These are phyloP conservation scores for Sextonia rubra DNA, from an alignment of 164 flowering plant species.

Conservation along the genomic window DNA sequence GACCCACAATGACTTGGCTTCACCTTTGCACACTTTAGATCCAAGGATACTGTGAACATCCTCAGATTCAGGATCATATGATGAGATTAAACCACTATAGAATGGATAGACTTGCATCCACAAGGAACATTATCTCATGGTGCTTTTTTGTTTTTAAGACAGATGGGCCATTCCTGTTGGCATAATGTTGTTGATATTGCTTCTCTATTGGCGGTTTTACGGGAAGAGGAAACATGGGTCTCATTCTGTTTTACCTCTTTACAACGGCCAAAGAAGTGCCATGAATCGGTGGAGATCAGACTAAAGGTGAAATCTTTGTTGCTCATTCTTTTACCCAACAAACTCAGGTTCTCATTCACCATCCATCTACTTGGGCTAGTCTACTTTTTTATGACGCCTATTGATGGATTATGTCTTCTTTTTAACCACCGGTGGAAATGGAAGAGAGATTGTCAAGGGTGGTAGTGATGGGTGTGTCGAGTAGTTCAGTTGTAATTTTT, in stretches of 20 bases:
- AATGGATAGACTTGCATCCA: no score
- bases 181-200: constrained; percentile 33
- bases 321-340: background rate
- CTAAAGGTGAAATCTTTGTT: constrained; percentile 6
- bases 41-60: no score
- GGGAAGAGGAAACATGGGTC: constrained; percentile 67
- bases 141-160: constrained; percentile 15
- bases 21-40: no score
- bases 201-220: constrained; percentile 81
- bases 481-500: background rate
- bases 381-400: constrained; percentile 1
- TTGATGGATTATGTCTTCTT: background rate
- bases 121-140: background rate
- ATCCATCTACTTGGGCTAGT: background rate
- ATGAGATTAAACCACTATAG: no score
- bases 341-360: background rate
- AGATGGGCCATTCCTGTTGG: constrained; percentile 89
- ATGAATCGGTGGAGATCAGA: constrained; percentile 64
- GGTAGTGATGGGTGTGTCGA: background rate
- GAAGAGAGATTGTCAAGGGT: background rate
- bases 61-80: no score
- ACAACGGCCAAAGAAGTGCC: constrained; percentile 44
- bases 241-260: constrained; percentile 60
- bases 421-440: background rate
- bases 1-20: no score